These are phyloP conservation scores for Agastache rugosa DNA, from an alignment of 257 asterid species.

Conservation along the genomic window DNA sequence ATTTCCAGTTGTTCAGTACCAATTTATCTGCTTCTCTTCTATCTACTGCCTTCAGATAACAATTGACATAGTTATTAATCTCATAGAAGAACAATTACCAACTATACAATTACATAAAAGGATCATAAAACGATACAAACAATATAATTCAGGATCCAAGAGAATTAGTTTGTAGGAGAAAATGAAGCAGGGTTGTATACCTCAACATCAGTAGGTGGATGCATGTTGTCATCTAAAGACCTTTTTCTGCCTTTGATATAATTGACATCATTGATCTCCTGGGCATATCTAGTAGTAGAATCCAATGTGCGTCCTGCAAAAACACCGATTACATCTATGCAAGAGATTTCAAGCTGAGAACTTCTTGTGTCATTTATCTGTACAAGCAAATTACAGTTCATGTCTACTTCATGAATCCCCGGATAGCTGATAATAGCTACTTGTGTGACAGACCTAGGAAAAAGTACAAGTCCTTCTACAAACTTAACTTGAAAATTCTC, in stretches of 20 bases:
- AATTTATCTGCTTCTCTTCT: constrained; percentile 63
- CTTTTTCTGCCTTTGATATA: constrained; percentile 32
- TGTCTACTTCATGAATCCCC: constrained; percentile 37
- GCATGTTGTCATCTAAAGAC: constrained; percentile 40
- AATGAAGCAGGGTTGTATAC: constrained; percentile 32
- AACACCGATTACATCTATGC: constrained; percentile 54
- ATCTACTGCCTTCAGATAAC: constrained; percentile 42
- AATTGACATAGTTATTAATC: constrained; percentile 22
- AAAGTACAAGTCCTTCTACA: constrained; percentile 69
- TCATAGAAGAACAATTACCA: constrained; percentile 3
- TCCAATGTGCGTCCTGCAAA: constrained; percentile 47
- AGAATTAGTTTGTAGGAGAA: constrained; percentile 7
- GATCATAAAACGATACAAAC: constrained; percentile 1
- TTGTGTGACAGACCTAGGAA: constrained; percentile 65
- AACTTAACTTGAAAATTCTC: constrained; percentile 56
- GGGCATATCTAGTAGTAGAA: constrained; percentile 45
- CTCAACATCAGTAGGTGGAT: constrained; percentile 40
- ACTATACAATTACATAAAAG: constrained; percentile 13
- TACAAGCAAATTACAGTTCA: constrained; percentile 60
- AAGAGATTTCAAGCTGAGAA: constrained; percentile 61
- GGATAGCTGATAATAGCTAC: constrained; percentile 58
- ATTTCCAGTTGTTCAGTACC: constrained; percentile 80
- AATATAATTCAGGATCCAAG: not conserved
- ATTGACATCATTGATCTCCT: constrained; percentile 39
- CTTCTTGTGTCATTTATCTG: constrained; percentile 64